Evolutionary conservation across 2,329 filamentous ascomycete species (phyloP).

Genomic region (Acrocalymma vagum): DNA sequence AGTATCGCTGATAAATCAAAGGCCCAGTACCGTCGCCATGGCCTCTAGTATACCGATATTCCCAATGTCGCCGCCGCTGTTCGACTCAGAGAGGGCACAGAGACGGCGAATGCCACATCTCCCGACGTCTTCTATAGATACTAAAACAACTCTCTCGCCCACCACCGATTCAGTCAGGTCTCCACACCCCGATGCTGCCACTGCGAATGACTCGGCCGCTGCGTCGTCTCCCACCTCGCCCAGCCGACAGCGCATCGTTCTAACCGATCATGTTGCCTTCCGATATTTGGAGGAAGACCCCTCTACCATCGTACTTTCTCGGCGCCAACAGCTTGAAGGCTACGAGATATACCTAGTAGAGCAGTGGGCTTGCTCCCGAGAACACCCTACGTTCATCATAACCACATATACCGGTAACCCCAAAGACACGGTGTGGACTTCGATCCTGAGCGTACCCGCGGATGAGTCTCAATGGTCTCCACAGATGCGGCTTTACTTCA

Average conservation of each 20-base stretch:
- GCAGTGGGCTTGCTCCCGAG: conserved; percentile 95
- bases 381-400: conserved; percentile 89
- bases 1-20: too few species aligned
- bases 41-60: background rate
- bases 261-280: conserved; percentile 73
- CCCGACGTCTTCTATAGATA: conserved; percentile 31
- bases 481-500: conserved; percentile 82
- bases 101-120: conserved; percentile 34
- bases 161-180: conserved; percentile 11
- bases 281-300: conserved; percentile 84
- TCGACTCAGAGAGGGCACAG: conserved; percentile 36
- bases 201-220: conserved; percentile 18
- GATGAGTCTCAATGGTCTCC: conserved; percentile 84
- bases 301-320: conserved; percentile 76
- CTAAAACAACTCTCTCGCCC: conserved; percentile 22
- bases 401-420: conserved; percentile 91
- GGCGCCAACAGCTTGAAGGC: conserved; percentile 73
- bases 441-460: conserved; percentile 81
- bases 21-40: too few species aligned
- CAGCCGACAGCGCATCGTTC: conserved; percentile 66
- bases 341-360: conserved; percentile 96
- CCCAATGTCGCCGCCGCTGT: background rate
- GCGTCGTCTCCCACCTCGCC: conserved; percentile 29
- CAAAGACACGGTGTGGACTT: conserved; percentile 78
- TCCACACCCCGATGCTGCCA: conserved; percentile 20